Evolutionary conservation across 768 basidiomycete species (phyloP), one percentile per base, ranked within the genome.

Genomic region (Coprinopsis sp.): DNA sequence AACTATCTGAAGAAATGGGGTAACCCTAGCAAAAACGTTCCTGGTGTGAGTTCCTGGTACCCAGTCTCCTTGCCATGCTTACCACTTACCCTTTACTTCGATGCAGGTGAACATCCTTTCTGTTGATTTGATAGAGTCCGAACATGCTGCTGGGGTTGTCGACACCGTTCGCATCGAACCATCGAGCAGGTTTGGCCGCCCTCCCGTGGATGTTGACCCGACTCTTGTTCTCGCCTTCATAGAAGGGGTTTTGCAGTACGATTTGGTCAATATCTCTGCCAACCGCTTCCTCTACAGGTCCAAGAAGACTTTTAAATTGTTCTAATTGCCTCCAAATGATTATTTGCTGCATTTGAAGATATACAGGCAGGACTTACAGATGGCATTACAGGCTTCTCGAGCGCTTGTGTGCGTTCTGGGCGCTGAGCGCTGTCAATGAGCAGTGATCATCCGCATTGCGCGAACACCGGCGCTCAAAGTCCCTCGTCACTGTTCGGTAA

Each of bases 1-100:
- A 42, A 55, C 8, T 72, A 72, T 49, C 51, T 71, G 49, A 62
- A 64, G 16, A 70, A 64, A 45, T 70, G 67, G 66, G 64, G 57
- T 1, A 66, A 58, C 36, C 40, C 52, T 13, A 66, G 67, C 37
- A 46, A 46, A 7, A 59, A 62, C 33, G 65, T 66, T 51, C 58
- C 54, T 40, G 54, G 68, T 68, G 60, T 41, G 16, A 21, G 25
- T 24, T 11, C 21, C 18, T 28, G 24, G 18, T 33, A 23, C 24
- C 12, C 25, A 23, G 28, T n/a, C 21, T 12, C 12, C 16, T 25
- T 40, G 24, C 3, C 8, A 16, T 46, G 12, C 44, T 24, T 36
- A 22, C 19, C 21, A 13, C 24, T 14, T 16, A 13, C 33, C 31
- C 16, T 13, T 16, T 27, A 13, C 25, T 4, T 24, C n/a, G 43